Evolutionary conservation across 768 basidiomycete genomes (phyloP).

Genomic region (Baorangia bicolor): DNA sequence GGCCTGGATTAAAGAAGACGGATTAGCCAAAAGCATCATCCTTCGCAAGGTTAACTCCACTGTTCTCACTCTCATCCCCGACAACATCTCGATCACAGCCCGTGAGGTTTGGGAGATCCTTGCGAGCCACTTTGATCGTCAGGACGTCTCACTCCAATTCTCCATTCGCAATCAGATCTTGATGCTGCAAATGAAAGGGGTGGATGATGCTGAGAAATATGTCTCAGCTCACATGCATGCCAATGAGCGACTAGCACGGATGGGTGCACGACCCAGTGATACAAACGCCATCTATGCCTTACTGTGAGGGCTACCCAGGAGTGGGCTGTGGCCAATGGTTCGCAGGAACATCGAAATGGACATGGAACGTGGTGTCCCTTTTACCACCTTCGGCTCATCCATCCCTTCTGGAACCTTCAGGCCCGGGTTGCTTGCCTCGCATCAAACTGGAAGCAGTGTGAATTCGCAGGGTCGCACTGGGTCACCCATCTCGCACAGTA

Average conservation of each 20-base stretch:
- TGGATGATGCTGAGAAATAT: neutral
- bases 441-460: too few species aligned
- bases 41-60: neutral
- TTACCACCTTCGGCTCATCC: too few species aligned
- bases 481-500: too few species aligned
- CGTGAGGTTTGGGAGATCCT: neutral
- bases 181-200: neutral
- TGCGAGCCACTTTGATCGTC: neutral
- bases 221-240: neutral
- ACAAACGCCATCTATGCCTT: neutral
- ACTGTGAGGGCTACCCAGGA: neutral
- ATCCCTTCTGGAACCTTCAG: too few species aligned
- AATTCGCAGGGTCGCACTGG: too few species aligned
- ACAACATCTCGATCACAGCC: neutral
- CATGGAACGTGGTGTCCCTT: too few species aligned
- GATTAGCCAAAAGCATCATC: neutral
- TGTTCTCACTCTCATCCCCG: neutral
- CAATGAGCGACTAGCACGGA: neutral
- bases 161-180: too few species aligned
- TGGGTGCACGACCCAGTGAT: neutral
- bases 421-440: too few species aligned
- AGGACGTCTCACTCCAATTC: too few species aligned
- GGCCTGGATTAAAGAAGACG: neutral
- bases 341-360: too few species aligned
- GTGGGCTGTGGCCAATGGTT: neutral